Conservation (phyloP, 495 filamentous ascomycete species). For the Neurospora cerealis region DNA sequence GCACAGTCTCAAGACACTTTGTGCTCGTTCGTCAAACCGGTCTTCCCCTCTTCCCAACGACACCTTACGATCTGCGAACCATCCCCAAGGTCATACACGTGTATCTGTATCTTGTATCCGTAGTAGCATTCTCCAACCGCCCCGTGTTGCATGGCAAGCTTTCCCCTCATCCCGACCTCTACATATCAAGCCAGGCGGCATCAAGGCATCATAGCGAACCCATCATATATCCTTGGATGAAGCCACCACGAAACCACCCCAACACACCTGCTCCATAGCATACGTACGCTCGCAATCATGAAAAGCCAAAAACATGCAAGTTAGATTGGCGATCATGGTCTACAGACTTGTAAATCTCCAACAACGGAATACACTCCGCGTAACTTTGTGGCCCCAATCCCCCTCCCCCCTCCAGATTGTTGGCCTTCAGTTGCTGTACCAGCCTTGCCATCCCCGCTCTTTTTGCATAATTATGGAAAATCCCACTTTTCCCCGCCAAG, state of each 20-base stretch:
- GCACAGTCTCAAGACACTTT: background rate
- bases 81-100: background rate
- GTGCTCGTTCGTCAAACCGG: background rate
- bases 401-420: background rate
- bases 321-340: background rate
- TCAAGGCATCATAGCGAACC: background rate
- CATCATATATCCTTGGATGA: background rate
- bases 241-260: background rate
- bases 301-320: background rate
- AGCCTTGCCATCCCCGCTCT: background rate
- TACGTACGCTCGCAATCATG: background rate
- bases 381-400: background rate
- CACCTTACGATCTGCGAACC: background rate
- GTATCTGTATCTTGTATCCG: background rate
- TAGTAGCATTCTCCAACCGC: background rate
- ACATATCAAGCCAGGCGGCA: background rate
- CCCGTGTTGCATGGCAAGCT: background rate
- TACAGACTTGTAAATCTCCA: background rate
- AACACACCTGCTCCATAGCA: background rate
- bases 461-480: background rate
- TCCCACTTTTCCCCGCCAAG: background rate
- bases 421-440: background rate
- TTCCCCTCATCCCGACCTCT: background rate
- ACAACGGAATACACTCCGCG: background rate
- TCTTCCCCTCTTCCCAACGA: background rate